These are phyloP conservation scores for Tetrahymena elliotti DNA, from an alignment of 73 alveolate genomes.

Conservation along the genomic window DNA sequence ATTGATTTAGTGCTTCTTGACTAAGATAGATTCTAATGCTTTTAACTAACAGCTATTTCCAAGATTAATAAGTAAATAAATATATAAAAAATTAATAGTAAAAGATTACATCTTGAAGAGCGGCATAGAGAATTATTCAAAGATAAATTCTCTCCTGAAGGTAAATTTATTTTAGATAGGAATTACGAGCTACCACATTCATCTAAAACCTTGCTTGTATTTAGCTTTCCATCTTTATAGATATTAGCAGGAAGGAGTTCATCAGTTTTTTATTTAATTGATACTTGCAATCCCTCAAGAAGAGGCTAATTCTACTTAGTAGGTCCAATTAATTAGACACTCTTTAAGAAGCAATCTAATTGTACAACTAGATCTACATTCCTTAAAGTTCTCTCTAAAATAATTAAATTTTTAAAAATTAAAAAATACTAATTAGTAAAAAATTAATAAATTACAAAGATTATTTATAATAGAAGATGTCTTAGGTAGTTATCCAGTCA, in stretches of 20 bases:
- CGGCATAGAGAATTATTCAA: background rate
- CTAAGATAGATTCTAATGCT: background rate
- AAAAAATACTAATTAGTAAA: background rate
- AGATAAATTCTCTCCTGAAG: background rate
- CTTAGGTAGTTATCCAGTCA: background rate
- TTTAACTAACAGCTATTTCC: background rate
- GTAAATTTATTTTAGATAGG: background rate
- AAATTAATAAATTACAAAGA: background rate
- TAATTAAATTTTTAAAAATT: background rate
- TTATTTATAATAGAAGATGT: background rate
- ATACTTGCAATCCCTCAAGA: background rate
- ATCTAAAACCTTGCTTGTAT: background rate
- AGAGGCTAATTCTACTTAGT: background rate
- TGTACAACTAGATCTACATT: background rate
- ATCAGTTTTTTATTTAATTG: background rate
- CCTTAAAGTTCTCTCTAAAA: background rate
- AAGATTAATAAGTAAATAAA: background rate
- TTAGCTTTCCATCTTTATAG: background rate
- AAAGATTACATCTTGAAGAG: background rate
- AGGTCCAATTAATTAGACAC: background rate
- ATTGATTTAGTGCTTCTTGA: background rate
- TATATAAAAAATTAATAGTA: background rate
- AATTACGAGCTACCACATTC: background rate
- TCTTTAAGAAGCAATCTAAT: background rate
- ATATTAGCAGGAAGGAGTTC: background rate